Conservation (phyloP, 75 land plant genomes). For the Sequoia sempervirens region DNA sequence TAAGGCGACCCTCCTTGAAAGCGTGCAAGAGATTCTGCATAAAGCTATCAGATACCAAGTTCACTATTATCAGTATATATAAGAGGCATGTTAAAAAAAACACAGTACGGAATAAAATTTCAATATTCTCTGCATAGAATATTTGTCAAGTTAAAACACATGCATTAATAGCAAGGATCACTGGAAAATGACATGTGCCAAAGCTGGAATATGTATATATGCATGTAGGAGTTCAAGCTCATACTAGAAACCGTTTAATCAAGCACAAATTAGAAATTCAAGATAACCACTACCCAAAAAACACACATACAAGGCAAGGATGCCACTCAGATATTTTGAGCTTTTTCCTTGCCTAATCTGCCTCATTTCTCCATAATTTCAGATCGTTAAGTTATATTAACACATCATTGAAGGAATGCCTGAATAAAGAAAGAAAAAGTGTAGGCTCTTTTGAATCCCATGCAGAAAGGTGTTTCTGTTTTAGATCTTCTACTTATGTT, state of each 20-base stretch:
- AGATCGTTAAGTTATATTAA: not conserved
- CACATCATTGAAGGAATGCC: too few relatives aligned
- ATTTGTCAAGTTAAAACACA: not conserved
- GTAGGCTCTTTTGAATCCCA: too few relatives aligned
- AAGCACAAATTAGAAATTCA: not conserved
- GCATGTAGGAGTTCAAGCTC: not conserved
- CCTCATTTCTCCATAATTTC: not conserved
- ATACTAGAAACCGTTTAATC: not conserved
- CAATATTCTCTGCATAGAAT: not conserved
- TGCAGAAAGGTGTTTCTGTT: too few relatives aligned
- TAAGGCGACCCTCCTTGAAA: slow-evolving; percentile 99
- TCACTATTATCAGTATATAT: not conserved
- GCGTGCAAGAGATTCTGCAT: slow-evolving; percentile 91
- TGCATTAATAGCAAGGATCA: not conserved
- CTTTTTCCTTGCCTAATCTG: not conserved
- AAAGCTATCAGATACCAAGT: slow-evolving; percentile 47
- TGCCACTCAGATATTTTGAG: not conserved
- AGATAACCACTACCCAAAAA: not conserved
- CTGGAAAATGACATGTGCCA: not conserved
- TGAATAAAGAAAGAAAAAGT: too few relatives aligned
- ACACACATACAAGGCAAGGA: not conserved
- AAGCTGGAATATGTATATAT: not conserved
- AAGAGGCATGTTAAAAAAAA: not conserved
- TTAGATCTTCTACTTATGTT: too few relatives aligned
- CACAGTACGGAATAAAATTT: not conserved